Conservation (phyloP, 2,329 filamentous ascomycete species). For the Penicillium sp. region DNA sequence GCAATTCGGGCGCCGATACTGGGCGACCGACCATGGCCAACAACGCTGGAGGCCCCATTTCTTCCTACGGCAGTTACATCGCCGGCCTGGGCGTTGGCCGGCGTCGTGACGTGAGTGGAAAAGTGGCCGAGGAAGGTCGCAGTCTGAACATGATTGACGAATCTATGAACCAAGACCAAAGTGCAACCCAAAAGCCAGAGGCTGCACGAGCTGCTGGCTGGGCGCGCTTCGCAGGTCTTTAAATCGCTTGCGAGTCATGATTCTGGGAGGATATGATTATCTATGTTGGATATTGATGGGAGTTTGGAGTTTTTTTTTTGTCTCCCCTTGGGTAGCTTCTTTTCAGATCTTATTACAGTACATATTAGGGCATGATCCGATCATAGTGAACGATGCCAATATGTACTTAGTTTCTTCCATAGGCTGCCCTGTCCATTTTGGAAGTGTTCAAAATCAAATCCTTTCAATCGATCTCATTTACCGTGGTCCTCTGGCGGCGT, state of each 20-base stretch:
- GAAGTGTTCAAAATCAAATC: too few relatives aligned
- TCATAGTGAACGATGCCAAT: too few relatives aligned
- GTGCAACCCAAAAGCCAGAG: slow-evolving; percentile 11
- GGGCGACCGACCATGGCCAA: slow-evolving; percentile 15
- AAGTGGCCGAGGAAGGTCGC: slow-evolving; percentile 43
- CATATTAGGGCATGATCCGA: too few relatives aligned
- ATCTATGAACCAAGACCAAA: slow-evolving; percentile 3
- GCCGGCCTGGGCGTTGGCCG: slow-evolving; percentile 41
- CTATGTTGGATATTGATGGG: slow-evolving; percentile 4
- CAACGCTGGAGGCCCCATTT: slow-evolving; percentile 27
- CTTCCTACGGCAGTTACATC: slow-evolving; percentile 40
- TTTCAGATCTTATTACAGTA: too few relatives aligned
- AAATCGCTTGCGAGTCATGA: slow-evolving; percentile 4
- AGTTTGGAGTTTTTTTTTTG: slow-evolving; percentile 9
- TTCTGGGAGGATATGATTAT: slow-evolving; percentile 2
- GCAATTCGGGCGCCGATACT: slow-evolving; percentile 39
- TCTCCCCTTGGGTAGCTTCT: too few relatives aligned
- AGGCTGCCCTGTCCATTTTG: too few relatives aligned
- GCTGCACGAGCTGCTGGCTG: slow-evolving; percentile 39
- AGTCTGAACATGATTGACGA: slow-evolving; percentile 21
- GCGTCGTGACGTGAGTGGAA: slow-evolving; percentile 43
- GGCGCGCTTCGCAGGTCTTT: slow-evolving; percentile 43
- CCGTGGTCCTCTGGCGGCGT: too few relatives aligned
- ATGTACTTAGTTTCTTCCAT: too few relatives aligned
- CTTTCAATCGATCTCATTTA: too few relatives aligned